Conservation (phyloP, 371 early-diverging fungal genomes). For the Nosema muscidifuracis region DNA sequence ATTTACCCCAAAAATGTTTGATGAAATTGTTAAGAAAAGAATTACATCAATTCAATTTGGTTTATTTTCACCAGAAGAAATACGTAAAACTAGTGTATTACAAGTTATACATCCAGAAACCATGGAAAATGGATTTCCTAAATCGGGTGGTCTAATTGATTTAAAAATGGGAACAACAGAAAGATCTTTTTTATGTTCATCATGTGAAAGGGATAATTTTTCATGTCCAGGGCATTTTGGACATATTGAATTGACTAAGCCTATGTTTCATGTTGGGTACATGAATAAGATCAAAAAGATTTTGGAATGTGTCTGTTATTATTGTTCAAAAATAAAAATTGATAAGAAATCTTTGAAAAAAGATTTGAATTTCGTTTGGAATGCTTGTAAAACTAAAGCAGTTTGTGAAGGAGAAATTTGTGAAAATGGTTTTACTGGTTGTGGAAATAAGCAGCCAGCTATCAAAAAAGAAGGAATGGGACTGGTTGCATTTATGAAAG, state of each 20-base stretch:
- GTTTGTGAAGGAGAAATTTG: slow-evolving; percentile 72
- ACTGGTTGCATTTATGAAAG: slow-evolving; percentile 67
- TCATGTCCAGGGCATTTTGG: slow-evolving; percentile 98
- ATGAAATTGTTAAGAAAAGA: slow-evolving; percentile 36
- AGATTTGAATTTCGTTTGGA: slow-evolving; percentile 73
- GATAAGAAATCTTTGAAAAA: slow-evolving; percentile 67
- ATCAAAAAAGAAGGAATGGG: slow-evolving; percentile 80
- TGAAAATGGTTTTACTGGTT: slow-evolving; percentile 66
- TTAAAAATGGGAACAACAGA: slow-evolving; percentile 96
- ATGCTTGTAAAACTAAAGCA: slow-evolving; percentile 74
- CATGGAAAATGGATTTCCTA: slow-evolving; percentile 81
- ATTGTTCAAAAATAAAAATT: slow-evolving; percentile 88
- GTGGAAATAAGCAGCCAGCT: slow-evolving; percentile 80
- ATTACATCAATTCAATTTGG: slow-evolving; percentile 76
- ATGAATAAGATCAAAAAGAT: slow-evolving; percentile 78
- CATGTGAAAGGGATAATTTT: slow-evolving; percentile 86
- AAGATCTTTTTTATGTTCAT: slow-evolving; percentile 88
- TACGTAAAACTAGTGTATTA: slow-evolving; percentile 83
- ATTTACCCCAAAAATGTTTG: slow-evolving; percentile 36
- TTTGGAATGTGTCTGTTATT: slow-evolving; percentile 92
- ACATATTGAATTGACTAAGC: slow-evolving; percentile 91
- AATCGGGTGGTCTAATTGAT: slow-evolving; percentile 84
- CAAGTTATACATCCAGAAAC: slow-evolving; percentile 87
- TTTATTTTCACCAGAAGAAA: slow-evolving; percentile 62
- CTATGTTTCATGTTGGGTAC: slow-evolving; percentile 77